Evolutionary conservation across 2,329 filamentous ascomycete genomes (phyloP).

Genomic region (Penicillium sp.): DNA sequence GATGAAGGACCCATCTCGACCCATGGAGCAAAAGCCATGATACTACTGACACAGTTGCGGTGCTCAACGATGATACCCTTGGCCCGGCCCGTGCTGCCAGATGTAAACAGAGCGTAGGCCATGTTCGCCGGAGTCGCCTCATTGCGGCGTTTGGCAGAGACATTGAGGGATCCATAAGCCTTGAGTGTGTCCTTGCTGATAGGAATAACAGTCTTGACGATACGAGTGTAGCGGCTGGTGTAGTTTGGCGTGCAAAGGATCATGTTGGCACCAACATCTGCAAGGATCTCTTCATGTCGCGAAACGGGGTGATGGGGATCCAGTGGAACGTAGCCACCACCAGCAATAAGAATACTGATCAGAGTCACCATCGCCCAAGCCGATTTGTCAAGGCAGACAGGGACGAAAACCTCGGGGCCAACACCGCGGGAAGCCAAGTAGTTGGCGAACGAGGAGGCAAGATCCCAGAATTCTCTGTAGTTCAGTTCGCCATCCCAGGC

Average conservation of each 20-base stretch:
- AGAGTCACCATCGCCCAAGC: constrained; percentile 34
- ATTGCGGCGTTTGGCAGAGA: background rate
- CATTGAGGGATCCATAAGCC: constrained; percentile 22
- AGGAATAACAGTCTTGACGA: constrained; percentile 30
- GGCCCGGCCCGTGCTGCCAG: constrained; percentile 36
- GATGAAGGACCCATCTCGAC: constrained; percentile 23
- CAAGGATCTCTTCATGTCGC: constrained; percentile 32
- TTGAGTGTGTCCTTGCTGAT: constrained; percentile 32
- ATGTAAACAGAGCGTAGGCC: constrained; percentile 37
- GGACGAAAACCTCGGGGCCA: constrained; percentile 31
- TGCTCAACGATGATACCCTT: constrained; percentile 39
- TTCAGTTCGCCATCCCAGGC: constrained; percentile 36
- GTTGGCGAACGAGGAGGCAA: constrained; percentile 29
- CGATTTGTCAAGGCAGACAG: constrained; percentile 35
- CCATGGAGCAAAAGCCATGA: constrained; percentile 29
- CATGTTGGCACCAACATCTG: constrained; percentile 30
- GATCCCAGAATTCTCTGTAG: constrained; percentile 29
- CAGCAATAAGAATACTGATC: constrained; percentile 32
- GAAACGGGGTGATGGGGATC: constrained; percentile 35
- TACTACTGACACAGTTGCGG: constrained; percentile 31
- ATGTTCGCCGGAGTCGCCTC: constrained; percentile 24
- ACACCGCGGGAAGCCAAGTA: constrained; percentile 32
- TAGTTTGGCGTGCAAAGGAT: constrained; percentile 34
- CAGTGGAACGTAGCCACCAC: constrained; percentile 33
- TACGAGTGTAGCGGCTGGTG: constrained; percentile 25